Base-by-base conservation (phyloP, 2,329 filamentous ascomycete genomes). In the Claviceps humidiphila region DNA sequence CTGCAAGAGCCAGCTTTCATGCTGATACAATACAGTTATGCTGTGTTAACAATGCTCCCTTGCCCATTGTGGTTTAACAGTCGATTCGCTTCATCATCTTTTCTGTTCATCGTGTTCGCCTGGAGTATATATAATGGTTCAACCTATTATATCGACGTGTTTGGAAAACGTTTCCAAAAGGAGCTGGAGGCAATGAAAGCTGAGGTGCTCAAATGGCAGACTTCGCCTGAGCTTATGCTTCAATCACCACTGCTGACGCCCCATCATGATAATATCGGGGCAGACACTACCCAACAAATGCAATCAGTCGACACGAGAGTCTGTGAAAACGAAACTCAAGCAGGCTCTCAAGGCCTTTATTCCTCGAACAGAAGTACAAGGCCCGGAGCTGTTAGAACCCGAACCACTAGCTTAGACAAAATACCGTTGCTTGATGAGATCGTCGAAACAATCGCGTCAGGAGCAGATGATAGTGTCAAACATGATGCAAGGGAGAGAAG, bases 121-220 rank as follows among this genome's bases (percentile, higher is more conserved):
- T 96, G 90, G 89, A 94, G 88, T 60, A 85, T 96, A 52, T 94
- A 96, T 72, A 98, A 98, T 60, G 93, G 93, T 37, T 89, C 93
- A 17, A 97, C 90, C 0, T 98, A 87, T 68, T 98, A 98, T 69
- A 97, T 98, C 63, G 93, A 98, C 61, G 88, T 97, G 1, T 98
- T 97, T 65, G 93, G 94, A 51, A 95, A 87, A 61, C 82, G 90
- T 2, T 97, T 98, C 74, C 89, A 98, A 73, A 95, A 91, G 64
- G 93, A 98, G 67, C 75, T 98, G 13, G 90, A 98, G 65, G 78
- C 84, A 50, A 78, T 98, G 71, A 90, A 86, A 69, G 81, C 81
- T 52, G 93, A 98, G 63, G 89, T 98, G 8, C 79, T 84, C 46
- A 91, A 89, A 65, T 94, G 89, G 88, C 89, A 95, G 67, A 75